phyloP scores from a whole-genome alignment of 495 filamentous ascomycete species.

The Aspergillus kassunensis region DNA sequence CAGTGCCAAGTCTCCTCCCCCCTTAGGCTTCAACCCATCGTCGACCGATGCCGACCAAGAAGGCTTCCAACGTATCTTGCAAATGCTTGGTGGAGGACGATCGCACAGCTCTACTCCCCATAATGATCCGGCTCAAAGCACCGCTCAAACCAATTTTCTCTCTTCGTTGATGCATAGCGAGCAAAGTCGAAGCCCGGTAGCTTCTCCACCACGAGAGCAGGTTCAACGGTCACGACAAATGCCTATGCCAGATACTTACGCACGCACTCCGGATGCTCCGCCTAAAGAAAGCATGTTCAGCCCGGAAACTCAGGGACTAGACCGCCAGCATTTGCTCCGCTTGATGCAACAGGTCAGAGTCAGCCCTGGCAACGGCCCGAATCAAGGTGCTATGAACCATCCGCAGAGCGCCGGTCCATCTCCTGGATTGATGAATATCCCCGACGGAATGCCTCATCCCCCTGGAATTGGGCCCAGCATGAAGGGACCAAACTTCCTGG shows the following conservation, averaged over 20 bases:
- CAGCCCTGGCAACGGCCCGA: conserved; percentile 23
- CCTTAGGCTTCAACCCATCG: conserved; percentile 41
- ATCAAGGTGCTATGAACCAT: conserved; percentile 26
- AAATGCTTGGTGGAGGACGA: conserved; percentile 65
- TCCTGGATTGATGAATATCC: conserved; percentile 41
- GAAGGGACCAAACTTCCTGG: conserved; percentile 40
- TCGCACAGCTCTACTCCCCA: conserved; percentile 42
- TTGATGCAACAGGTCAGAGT: conserved; percentile 50
- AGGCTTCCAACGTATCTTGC: conserved; percentile 83
- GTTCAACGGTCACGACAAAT: conserved; percentile 31
- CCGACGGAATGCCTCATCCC: conserved; percentile 44
- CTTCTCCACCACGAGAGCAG: conserved; percentile 35
- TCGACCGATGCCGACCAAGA: conserved; percentile 71
- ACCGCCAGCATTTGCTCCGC: conserved; percentile 48
- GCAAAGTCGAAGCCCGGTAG: conserved; percentile 30
- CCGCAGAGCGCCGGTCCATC: conserved; percentile 32
- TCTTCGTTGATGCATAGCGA: conserved; percentile 29
- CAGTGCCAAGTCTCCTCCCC: conserved; percentile 24
- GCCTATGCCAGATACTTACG: conserved; percentile 17
- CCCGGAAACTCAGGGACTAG: conserved; percentile 37
- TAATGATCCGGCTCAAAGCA: conserved; percentile 28
- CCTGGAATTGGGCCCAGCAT: conserved; percentile 38
- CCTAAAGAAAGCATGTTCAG: conserved; percentile 30
- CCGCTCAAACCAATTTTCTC: conserved; percentile 26
- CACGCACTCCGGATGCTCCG: conserved; percentile 16